phyloP scores from a whole-genome alignment of 768 basidiomycete species.

The Hericium erinaceus region DNA sequence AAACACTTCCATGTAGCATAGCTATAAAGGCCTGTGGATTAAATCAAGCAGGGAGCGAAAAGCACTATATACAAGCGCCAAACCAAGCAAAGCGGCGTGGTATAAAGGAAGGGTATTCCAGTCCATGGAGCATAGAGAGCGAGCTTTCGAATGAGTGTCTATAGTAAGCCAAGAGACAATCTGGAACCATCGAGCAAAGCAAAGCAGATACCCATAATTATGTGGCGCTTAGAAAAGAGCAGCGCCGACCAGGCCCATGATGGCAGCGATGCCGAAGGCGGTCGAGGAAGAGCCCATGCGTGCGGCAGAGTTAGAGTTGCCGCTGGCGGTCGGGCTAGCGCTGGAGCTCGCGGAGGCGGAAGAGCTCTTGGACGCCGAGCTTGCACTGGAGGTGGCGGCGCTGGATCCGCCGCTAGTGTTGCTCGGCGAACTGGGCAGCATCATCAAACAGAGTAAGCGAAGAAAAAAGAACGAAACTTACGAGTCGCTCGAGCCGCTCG shows the following conservation, averaged over 20 bases:
- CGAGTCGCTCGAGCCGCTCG: conserved; percentile 1
- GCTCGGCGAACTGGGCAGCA: neutral
- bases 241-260: conserved; percentile 44
- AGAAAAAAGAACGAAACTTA: neutral
- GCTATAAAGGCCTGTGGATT: neutral
- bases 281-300: conserved; percentile 24
- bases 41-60: neutral
- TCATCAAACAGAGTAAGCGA: neutral
- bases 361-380: neutral
- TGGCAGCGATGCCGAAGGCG: conserved; percentile 35
- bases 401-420: neutral
- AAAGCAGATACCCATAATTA: neutral
- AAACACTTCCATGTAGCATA: neutral
- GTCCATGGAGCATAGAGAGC: neutral
- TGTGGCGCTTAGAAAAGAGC: conserved; percentile 31
- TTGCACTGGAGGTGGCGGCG: neutral
- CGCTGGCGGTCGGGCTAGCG: conserved; percentile 16
- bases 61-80: neutral
- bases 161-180: neutral
- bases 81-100: neutral
- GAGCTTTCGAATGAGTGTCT: neutral
- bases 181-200: neutral
- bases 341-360: conserved; percentile 12
- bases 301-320: conserved; percentile 21
- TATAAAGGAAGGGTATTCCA: no score